These are phyloP conservation scores for Globisporangium yorkense DNA, from an alignment of 352 stramenopile genomes.

Conservation along the genomic window DNA sequence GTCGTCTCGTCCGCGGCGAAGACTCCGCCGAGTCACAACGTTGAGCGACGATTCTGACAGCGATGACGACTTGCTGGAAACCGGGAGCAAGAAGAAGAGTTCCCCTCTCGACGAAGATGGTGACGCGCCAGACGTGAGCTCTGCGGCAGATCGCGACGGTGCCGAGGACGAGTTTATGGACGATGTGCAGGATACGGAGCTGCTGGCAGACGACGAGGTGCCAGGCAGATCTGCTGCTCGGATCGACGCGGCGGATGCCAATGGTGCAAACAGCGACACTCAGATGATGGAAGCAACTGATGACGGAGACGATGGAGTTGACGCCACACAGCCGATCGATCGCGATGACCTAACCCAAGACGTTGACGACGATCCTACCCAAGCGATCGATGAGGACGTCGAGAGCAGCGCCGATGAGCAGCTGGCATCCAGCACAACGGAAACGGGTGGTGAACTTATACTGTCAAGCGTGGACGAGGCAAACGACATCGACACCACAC, in stretches of 20 bases:
- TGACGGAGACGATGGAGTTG: neutral
- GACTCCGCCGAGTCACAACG: conserved; percentile 38
- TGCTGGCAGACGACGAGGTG: conserved; percentile 6
- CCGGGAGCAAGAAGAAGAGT: neutral
- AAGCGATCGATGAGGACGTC: neutral
- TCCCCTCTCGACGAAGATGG: neutral
- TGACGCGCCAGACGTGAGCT: neutral
- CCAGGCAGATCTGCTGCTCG: conserved; percentile 12
- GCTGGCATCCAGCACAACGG: neutral
- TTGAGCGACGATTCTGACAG: conserved; percentile 34
- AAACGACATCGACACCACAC: neutral
- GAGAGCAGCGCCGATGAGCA: neutral
- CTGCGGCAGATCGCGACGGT: neutral
- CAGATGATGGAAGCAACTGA: neutral
- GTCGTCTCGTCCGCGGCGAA: conserved; percentile 27
- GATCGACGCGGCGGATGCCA: neutral
- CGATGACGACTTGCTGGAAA: conserved; percentile 33
- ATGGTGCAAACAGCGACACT: neutral
- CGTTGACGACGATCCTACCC: neutral
- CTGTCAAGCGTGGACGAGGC: neutral
- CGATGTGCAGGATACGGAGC: neutral
- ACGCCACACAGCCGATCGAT: neutral
- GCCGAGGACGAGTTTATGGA: neutral
- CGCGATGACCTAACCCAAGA: neutral
- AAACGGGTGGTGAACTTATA: neutral